Base-by-base conservation (phyloP, 371 early-diverging fungal genomes). In the Mucor velutinosus region DNA sequence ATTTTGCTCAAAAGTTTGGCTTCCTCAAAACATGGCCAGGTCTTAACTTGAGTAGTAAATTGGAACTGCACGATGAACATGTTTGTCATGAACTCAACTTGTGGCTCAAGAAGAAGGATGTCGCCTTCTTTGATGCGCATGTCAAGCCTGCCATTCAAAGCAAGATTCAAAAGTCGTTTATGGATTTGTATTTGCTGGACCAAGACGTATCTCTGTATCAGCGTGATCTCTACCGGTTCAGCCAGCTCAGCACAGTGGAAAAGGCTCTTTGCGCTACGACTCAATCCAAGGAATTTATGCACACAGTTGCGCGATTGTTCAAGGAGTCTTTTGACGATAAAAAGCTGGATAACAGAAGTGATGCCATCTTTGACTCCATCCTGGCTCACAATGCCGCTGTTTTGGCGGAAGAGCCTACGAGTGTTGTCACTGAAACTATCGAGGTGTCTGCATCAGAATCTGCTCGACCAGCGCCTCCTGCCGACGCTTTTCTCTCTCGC, bases 71-170 rank as follows among this genome's bases (percentile, higher is more conserved):
- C 41, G 65, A 74, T n/a, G 21, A 78, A 12, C 70, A 73, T 60
- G 74, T 64, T 3, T 86, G 86, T 29, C 81, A 88, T 64, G 88
- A 88, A 68, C 59, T 86, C 21, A 86, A 86, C 65, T 58, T 88
- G 25, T 88, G 87, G 84, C 30, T 88, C 32, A 86, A 80, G 73
- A 75, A 77, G 23, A 86, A 84, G 43, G 87, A 88, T 53, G 33
- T 60, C 2, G 55, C 21, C 0, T 88, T 80, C 53, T 88, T 86
- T 62, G 74, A 82, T 39, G 21, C 56, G 0, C 72, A 77, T 43
- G 76, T 86, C 1, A 63, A 60, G 7, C 83, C 84, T 3, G 81
- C 73, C 23, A 66, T 88, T 23, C 73, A 85, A 82, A 79, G 78
- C 69, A 86, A 88, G 69, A 15, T 86, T 32, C 60, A 76, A 66